phyloP scores from a whole-genome alignment of 2,329 filamentous ascomycete species.

The Paracamarosporium sp. region DNA sequence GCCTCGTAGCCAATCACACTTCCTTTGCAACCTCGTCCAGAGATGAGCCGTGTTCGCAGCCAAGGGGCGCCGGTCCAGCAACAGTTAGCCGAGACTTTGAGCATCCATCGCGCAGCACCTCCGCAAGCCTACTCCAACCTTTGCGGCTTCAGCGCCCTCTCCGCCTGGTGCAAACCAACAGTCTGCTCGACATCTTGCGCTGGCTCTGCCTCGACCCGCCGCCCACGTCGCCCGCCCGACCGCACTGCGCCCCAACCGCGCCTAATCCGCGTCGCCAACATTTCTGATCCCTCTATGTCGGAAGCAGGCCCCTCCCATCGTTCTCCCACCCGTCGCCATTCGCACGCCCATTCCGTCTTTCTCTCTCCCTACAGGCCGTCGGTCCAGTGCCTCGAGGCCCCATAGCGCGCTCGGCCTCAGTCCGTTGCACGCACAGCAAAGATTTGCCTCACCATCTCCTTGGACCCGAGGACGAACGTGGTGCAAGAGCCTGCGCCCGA shows the following conservation, averaged over 20 bases:
- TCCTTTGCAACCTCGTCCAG: background rate
- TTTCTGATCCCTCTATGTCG: constrained; percentile 23
- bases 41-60: background rate
- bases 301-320: constrained; percentile 13
- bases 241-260: constrained; percentile 11
- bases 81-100: constrained; percentile 18
- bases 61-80: constrained; percentile 1
- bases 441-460: constrained; percentile 6
- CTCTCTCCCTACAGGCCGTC: constrained; percentile 14
- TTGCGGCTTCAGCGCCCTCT: background rate
- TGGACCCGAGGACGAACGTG: background rate
- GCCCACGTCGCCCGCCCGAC: background rate
- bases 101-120: constrained; percentile 14
- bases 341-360: constrained; percentile 1
- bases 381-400: background rate
- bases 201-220: background rate
- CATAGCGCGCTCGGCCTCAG: constrained; percentile 6
- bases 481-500: background rate
- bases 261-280: constrained; percentile 1
- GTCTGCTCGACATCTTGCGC: background rate
- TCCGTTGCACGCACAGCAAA: constrained; percentile 2
- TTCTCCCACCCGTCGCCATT: constrained; percentile 5
- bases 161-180: background rate
- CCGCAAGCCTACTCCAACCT: constrained; percentile 7
- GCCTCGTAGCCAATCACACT: background rate